These are phyloP conservation scores for Parsonsia alboflavescens DNA, from an alignment of 257 asterid genomes.

Conservation along the genomic window DNA sequence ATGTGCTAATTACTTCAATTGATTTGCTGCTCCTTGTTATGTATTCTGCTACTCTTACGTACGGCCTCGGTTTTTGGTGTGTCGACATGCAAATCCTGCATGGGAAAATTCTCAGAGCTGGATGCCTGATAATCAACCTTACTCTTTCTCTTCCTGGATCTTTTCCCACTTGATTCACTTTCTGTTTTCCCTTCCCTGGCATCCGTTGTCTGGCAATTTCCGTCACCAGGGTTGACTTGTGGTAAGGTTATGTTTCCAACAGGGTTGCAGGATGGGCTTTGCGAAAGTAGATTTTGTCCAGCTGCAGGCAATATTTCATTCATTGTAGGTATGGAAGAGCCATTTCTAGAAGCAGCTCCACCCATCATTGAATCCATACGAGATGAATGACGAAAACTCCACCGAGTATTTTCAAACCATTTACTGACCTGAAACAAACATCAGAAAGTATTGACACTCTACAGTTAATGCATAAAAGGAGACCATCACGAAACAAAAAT, in stretches of 20 bases:
- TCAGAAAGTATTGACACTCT: neutral
- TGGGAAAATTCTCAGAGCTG: constrained; percentile 1
- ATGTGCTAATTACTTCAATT: neutral
- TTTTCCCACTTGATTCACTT: constrained; percentile 22
- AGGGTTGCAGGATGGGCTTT: constrained; percentile 20
- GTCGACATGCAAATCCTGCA: constrained; percentile 20
- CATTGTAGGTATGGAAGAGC: constrained; percentile 15
- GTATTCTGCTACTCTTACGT: constrained; percentile 32
- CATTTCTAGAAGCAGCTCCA: constrained; percentile 6
- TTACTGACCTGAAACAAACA: constrained; percentile 48
- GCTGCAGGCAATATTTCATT: constrained; percentile 33
- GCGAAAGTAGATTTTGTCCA: constrained; percentile 19
- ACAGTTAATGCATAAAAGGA: neutral
- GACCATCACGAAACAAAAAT: neutral
- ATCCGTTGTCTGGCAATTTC: constrained; percentile 4
- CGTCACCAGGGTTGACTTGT: constrained; percentile 4
- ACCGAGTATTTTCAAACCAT: constrained; percentile 93
- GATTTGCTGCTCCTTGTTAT: constrained; percentile 22
- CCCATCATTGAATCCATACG: constrained; percentile 27
- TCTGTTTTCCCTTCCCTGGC: constrained; percentile 9
- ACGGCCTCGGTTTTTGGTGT: constrained; percentile 20
- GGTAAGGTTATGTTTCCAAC: constrained; percentile 16
- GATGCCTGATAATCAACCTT: constrained; percentile 22
- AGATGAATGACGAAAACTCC: constrained; percentile 64
- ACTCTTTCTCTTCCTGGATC: constrained; percentile 26